Base-by-base conservation (phyloP, 2,329 filamentous ascomycete genomes). In the Xylariales sp. region DNA sequence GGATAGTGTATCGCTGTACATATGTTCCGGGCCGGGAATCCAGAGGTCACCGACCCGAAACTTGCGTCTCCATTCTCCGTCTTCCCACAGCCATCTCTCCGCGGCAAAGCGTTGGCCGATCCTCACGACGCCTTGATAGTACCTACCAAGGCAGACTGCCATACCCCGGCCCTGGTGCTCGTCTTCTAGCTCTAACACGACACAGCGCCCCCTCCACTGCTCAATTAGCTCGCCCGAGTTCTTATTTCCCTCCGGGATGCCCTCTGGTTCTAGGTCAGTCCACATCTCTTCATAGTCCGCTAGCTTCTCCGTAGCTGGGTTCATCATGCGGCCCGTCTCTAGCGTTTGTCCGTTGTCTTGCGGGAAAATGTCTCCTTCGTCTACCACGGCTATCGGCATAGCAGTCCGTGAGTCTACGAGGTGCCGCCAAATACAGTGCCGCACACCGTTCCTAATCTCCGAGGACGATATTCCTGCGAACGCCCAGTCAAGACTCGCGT, bases 231-330 rank as follows among this genome's bases (percentile, higher is more conserved):
- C 32, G 4, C 10, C 61, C 32, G 56, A 45, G 30, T 39, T 23
- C 39, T 18, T 9, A 8, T 23, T 12, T 9, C 3, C 39, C 32
- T 45, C 49, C 0, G 76, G 72, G 1, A 75, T 74, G 0, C 78
- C 79, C 1, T 79, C 75, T 1, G 82, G 74, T 2, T 78, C 73
- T 2, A 81, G 76, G 49, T 89, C 86, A 1, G 80, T 77, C 90
- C 90, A 93, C 2, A 91, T 75, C 77, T 93, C 91, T 75, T 92
- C 90, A 71, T 94, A 93, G 0, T 79, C 78, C 9, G 83, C 83
- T 46, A 83, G 76, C 0, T 73, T 49, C 0, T 85, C 85, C 1
- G 86, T 87, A 0, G 78, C 81, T 0, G 87, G 87, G 70, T 91
- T 89, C 10, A 84, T 78, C 85, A 90, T 91, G 12, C 73, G 72